Conservation (phyloP, 768 basidiomycete genomes). For the Mycena sanguinolenta region DNA sequence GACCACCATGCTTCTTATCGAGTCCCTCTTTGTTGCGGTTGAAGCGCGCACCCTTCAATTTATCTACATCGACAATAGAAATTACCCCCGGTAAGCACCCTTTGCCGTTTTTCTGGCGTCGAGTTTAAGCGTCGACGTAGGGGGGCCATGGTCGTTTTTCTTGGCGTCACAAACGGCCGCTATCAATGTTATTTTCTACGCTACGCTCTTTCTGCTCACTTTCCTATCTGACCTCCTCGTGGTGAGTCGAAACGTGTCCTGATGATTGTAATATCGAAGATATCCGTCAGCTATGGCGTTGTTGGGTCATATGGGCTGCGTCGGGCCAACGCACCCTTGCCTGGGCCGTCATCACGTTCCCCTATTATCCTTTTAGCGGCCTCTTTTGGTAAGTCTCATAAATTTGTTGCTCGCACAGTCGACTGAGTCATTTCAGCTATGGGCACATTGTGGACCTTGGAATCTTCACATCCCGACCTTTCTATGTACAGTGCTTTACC, state of each 20-base stretch:
- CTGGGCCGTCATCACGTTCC: constrained; percentile 51
- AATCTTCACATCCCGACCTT: too few species aligned
- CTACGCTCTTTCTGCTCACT: too few species aligned
- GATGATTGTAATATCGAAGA: too few species aligned
- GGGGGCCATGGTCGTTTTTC: constrained; percentile 61
- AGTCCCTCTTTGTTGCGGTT: constrained; percentile 53
- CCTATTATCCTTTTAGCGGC: constrained; percentile 51
- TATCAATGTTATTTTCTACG: constrained; percentile 58
- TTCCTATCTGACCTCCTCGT: too few species aligned
- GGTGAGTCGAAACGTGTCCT: too few species aligned
- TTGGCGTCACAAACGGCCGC: constrained; percentile 55
- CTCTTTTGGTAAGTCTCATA: constrained; percentile 53
- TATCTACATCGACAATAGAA: too few species aligned
- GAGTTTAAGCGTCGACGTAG: too few species aligned
- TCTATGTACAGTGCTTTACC: too few species aligned
- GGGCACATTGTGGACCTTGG: constrained; percentile 58
- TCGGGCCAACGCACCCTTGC: constrained; percentile 47
- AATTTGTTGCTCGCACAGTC: background rate
- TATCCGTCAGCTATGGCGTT: too few species aligned
- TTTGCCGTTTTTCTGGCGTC: too few species aligned
- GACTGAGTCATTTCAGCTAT: constrained; percentile 43
- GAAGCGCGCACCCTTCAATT: constrained; percentile 56
- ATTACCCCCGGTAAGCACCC: too few species aligned
- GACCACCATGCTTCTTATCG: constrained; percentile 51
- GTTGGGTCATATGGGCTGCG: too few species aligned